Evolutionary conservation across 164 flowering plant genomes (phyloP), one percentile per base, ranked within the genome.

Genomic region (Vitis rotundifolia): DNA sequence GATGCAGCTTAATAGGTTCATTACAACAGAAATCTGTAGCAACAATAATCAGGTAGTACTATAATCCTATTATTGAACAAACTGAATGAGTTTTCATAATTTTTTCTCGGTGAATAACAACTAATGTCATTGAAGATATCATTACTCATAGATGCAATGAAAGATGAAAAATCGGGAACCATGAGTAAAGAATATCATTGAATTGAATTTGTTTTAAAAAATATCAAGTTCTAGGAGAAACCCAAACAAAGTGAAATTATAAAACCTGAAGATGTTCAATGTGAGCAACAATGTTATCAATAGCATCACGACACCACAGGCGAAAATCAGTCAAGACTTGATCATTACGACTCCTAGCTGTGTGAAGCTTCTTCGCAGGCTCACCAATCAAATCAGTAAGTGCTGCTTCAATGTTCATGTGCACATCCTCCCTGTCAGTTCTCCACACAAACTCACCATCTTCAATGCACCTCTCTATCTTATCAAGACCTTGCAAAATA

Each of bases 371-470:
- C 83, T 93, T 96, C 3, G 99, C 99, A 64, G 99, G 97, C 63
- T 96, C 99, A 8, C 99, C 99, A 68, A 92, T 88, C 81, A 93
- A 44, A 72, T 92, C 98, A 26, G 94, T 92, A 28, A 96, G 94
- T 3, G 97, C 91, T 18, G 97, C 99, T 83, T 96, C 99, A 70
- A 96, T 96, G 82, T 96, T 96, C 99, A 93, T 96, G 77, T 96
- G 98, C 72, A 96, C 98, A 76, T 96, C 99, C 78, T 96, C 99
- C 70, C 99, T 83, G 53, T 96, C 99, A 16, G 89, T 78, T 75
- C 97, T 87, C 98, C 99, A 96, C 10, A 69, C 77, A 74, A 96
- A 96, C 71, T 92, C 83, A 15, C 96, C 97, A 9, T 72, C 82
- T 69, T 91, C 96, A 71, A 96, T 93, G 8, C 69, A 76, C 63